Conservation (phyloP, 805 yeast species). For the Zygotorulaspora danielsina region DNA sequence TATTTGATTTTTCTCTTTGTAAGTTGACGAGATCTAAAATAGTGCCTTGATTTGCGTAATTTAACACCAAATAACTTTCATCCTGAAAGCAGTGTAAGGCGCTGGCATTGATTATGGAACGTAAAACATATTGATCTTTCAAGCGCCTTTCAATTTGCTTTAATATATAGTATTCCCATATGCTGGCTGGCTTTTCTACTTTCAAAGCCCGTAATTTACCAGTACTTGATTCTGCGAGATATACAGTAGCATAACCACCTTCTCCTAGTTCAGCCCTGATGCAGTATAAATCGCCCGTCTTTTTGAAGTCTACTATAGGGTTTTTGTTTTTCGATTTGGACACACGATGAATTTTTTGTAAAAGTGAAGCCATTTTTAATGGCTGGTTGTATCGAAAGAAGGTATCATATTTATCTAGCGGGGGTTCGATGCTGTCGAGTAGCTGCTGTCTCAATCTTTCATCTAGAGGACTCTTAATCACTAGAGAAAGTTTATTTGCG, state of each 20-base stretch:
- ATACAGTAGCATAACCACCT: constrained; percentile 80
- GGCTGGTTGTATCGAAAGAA: constrained; percentile 32
- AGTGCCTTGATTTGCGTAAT: constrained; percentile 68
- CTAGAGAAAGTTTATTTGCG: background rate
- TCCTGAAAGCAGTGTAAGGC: constrained; percentile 55
- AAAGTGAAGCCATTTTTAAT: constrained; percentile 36
- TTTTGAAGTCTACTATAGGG: constrained; percentile 35
- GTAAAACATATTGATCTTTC: constrained; percentile 22
- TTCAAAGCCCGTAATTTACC: constrained; percentile 65
- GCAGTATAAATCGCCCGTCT: constrained; percentile 36
- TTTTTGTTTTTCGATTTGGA: constrained; percentile 38
- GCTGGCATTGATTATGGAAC: constrained; percentile 47
- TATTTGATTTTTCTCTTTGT: constrained; percentile 34
- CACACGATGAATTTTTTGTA: constrained; percentile 39
- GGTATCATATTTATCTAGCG: constrained; percentile 35
- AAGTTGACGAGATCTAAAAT: constrained; percentile 61
- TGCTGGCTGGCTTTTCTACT: constrained; percentile 60
- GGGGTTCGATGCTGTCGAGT: constrained; percentile 38
- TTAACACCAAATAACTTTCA: constrained; percentile 63
- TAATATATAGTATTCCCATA: constrained; percentile 80
- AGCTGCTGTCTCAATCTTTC: constrained; percentile 38
- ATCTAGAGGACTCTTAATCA: constrained; percentile 44
- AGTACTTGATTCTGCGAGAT: constrained; percentile 56
- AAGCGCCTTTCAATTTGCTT: constrained; percentile 49
- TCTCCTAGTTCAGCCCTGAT: constrained; percentile 54